Conservation (phyloP, 768 basidiomycete species). For the Termitomyces sp. region DNA sequence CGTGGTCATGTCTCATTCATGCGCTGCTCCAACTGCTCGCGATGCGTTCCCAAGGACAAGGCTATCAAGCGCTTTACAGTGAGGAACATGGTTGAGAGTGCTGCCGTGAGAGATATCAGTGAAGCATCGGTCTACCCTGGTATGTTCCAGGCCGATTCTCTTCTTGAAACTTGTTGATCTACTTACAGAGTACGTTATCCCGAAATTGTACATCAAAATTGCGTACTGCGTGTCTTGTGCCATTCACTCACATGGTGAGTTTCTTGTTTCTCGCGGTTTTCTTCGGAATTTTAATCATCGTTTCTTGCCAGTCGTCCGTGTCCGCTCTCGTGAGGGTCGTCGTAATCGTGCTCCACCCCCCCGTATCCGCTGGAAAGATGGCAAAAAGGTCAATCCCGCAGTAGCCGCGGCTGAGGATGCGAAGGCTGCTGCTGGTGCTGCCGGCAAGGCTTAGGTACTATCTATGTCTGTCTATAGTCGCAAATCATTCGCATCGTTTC, state of each 20-base stretch:
- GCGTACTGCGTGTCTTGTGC: conserved; percentile 99
- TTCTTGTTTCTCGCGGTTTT: not conserved
- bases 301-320: conserved; percentile 84
- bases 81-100: conserved; percentile 99
- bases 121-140: conserved; percentile 93
- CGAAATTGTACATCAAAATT: conserved; percentile 98
- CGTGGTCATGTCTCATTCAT: conserved; percentile 94
- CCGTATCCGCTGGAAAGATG: conserved; percentile 92
- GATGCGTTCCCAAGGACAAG: conserved; percentile 98
- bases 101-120: conserved; percentile 94
- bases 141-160: conserved; percentile 29
- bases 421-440: conserved; percentile 50
- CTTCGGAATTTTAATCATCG: not conserved
- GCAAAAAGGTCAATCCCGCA: conserved; percentile 94
- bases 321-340: conserved; percentile 91
- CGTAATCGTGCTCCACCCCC: conserved; percentile 98
- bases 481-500: conserved; percentile 12
- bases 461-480: conserved; percentile 12
- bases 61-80: conserved; percentile 99
- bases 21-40: conserved; percentile 99
- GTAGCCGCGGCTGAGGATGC: conserved; percentile 91
- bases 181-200: conserved; percentile 84
- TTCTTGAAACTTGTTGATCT: not conserved
- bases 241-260: conserved; percentile 95
- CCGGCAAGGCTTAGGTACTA: conserved; percentile 43